Conservation (phyloP, 495 filamentous ascomycete species). For the Neurospora sp. region DNA sequence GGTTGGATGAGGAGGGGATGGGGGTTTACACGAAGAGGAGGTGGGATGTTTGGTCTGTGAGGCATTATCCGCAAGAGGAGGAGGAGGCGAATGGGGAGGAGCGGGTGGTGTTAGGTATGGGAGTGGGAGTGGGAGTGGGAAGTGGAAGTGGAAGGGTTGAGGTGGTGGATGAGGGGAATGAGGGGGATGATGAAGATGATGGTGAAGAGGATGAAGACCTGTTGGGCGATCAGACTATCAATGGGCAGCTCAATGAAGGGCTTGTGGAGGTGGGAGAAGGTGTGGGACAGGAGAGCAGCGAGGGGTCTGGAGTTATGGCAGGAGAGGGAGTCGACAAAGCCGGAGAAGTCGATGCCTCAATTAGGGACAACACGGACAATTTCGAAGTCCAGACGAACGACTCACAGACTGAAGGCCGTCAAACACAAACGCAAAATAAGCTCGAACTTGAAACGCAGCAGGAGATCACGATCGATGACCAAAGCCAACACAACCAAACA, state of each 20-base stretch:
- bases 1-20: neutral
- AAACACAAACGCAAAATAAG: neutral
- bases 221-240: neutral
- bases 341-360: too few species aligned
- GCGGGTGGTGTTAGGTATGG: neutral
- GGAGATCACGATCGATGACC: too few species aligned
- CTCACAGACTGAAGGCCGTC: neutral
- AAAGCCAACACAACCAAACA: too few species aligned
- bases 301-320: neutral
- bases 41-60: constrained; percentile 11
- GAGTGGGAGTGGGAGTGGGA: neutral
- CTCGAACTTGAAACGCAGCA: too few species aligned
- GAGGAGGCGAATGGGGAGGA: neutral
- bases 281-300: neutral
- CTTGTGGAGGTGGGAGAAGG: neutral
- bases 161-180: neutral
- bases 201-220: neutral
- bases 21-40: constrained; percentile 4
- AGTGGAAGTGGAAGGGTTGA: neutral
- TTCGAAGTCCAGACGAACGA: neutral
- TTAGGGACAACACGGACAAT: too few species aligned
- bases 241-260: neutral
- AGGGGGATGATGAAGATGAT: neutral
- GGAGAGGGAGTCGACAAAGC: neutral
- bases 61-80: neutral